Conservation (phyloP, 164 flowering plant genomes). For the Vitis vinifera region DNA sequence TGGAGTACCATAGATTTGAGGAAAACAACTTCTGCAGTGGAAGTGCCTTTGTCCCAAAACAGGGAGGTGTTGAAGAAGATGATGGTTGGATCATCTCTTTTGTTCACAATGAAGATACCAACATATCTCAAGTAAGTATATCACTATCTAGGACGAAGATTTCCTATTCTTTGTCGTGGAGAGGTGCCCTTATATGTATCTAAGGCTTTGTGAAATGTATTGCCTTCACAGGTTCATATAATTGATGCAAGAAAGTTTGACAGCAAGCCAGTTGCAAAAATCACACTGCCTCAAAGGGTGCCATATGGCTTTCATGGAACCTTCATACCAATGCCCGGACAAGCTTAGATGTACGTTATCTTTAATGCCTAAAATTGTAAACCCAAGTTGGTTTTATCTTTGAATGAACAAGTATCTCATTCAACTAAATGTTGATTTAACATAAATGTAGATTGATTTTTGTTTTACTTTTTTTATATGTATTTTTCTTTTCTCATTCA, state of each 20-base stretch:
- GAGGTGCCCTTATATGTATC: too few relatives aligned
- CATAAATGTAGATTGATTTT: too few relatives aligned
- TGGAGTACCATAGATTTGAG: slow-evolving; percentile 53
- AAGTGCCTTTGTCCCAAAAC: slow-evolving; percentile 49
- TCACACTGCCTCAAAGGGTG: slow-evolving; percentile 46
- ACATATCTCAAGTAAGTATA: slow-evolving; percentile 46
- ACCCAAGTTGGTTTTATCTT: too few relatives aligned
- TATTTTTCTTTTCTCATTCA: too few relatives aligned
- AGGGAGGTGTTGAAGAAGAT: slow-evolving; percentile 45
- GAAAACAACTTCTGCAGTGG: slow-evolving; percentile 54
- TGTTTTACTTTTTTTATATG: too few relatives aligned
- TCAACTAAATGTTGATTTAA: too few relatives aligned
- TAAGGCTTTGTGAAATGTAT: not conserved
- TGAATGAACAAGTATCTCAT: too few relatives aligned
- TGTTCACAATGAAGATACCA: slow-evolving; percentile 57
- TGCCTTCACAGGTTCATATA: slow-evolving; percentile 44
- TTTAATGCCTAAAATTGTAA: not conserved
- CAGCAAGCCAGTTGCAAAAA: slow-evolving; percentile 43
- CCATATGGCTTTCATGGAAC: slow-evolving; percentile 62
- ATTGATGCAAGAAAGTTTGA: slow-evolving; percentile 48
- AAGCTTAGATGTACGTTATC: not conserved
- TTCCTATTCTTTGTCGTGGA: not conserved
- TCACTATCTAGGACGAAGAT: not conserved
- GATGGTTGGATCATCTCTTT: slow-evolving; percentile 66
- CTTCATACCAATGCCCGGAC: slow-evolving; percentile 10